These are phyloP conservation scores for Coleophoma crateriformis DNA, from an alignment of 2,329 filamentous ascomycete species.

Conservation along the genomic window DNA sequence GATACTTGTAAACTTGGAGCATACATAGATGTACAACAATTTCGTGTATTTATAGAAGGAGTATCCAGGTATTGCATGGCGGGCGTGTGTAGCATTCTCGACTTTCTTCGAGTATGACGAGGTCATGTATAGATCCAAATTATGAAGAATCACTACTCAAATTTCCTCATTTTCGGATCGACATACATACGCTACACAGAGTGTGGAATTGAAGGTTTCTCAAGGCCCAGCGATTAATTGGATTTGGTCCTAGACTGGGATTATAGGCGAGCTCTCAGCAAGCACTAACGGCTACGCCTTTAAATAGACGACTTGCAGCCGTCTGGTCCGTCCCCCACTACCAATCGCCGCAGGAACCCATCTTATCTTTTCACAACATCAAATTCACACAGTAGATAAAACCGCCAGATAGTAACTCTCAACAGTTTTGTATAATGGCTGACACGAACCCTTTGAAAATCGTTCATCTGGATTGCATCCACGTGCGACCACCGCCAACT, in stretches of 20 bases:
- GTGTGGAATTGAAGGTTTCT: too few species aligned
- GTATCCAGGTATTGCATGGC: not conserved
- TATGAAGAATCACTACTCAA: too few species aligned
- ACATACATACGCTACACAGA: too few species aligned
- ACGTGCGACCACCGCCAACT: slow-evolving; percentile 6
- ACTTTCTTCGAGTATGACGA: not conserved
- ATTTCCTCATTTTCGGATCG: too few species aligned
- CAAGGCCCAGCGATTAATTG: too few species aligned
- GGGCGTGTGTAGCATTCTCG: not conserved
- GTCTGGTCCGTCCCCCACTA: not conserved
- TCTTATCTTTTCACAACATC: not conserved
- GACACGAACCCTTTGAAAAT: slow-evolving; percentile 5
- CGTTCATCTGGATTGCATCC: slow-evolving; percentile 16
- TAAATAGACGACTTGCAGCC: not conserved
- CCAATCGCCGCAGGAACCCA: not conserved
- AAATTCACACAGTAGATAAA: not conserved
- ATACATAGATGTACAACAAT: not conserved
- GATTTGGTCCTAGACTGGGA: too few species aligned
- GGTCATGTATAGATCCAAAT: too few species aligned
- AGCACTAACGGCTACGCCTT: not conserved
- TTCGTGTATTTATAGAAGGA: not conserved
- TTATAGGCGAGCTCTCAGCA: too few species aligned
- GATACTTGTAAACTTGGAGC: slow-evolving; percentile 22
- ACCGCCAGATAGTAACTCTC: not conserved
- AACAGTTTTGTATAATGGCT: not conserved